Evolutionary conservation across 2,329 filamentous ascomycete genomes (phyloP).

Genomic region (Fusarium vanettenii): DNA sequence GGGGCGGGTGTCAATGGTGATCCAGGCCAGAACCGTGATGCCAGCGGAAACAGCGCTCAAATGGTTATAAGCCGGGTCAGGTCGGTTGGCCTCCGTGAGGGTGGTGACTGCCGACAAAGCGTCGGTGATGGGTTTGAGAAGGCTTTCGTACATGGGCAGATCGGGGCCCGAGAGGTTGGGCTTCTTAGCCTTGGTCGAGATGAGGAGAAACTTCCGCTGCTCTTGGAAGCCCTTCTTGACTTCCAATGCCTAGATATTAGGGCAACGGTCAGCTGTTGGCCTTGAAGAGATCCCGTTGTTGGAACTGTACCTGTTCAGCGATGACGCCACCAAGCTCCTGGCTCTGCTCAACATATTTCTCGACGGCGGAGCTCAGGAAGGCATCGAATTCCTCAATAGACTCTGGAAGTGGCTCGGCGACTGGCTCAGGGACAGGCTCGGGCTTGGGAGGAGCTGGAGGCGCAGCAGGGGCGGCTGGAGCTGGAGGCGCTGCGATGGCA

Average conservation of each 20-base stretch:
- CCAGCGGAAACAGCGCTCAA: conserved; percentile 90
- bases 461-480: conserved; percentile 42
- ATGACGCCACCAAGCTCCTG: conserved; percentile 81
- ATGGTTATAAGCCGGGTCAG: conserved; percentile 80
- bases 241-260: conserved; percentile 57
- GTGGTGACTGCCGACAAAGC: conserved; percentile 82
- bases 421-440: conserved; percentile 40
- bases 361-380: conserved; percentile 79
- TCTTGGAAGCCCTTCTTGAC: conserved; percentile 78
- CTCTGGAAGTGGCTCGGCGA: conserved; percentile 73
- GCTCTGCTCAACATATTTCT: conserved; percentile 82
- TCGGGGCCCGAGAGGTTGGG: conserved; percentile 74
- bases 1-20: conserved; percentile 84
- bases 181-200: conserved; percentile 92
- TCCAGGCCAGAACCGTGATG: conserved; percentile 90
- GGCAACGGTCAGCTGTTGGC: neutral
- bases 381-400: conserved; percentile 89
- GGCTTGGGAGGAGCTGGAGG: conserved; percentile 53
- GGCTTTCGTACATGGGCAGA: conserved; percentile 75
- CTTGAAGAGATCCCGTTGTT: neutral
- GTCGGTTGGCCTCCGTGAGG: conserved; percentile 84
- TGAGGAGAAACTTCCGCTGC: conserved; percentile 87
- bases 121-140: conserved; percentile 88
- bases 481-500: conserved; percentile 49
- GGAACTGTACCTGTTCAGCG: conserved; percentile 76